phyloP scores from a whole-genome alignment of 371 early-diverging fungal species.

The Entomophthora muscae region DNA sequence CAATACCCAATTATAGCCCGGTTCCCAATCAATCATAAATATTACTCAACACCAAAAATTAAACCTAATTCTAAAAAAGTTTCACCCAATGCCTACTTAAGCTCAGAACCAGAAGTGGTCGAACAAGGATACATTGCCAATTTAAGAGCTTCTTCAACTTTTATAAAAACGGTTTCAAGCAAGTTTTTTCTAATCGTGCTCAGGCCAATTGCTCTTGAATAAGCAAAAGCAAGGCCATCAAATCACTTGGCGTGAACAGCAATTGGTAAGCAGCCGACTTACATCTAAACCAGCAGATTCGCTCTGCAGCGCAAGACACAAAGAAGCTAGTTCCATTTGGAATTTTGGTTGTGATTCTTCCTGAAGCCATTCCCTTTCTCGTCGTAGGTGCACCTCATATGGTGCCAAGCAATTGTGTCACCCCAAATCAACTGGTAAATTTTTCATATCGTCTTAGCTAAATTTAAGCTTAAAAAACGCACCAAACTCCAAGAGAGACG shows the following conservation, averaged over 20 bases:
- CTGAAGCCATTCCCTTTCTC: constrained; percentile 42
- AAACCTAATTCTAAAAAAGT: background rate
- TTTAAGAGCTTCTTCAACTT: constrained; percentile 19
- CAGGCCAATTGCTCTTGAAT: constrained; percentile 18
- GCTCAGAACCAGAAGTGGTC: background rate
- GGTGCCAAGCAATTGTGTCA: constrained; percentile 40
- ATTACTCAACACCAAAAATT: background rate
- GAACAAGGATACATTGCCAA: constrained; percentile 1
- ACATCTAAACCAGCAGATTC: constrained; percentile 17
- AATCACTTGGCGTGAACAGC: constrained; percentile 28
- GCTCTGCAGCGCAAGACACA: constrained; percentile 28
- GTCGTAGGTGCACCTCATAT: constrained; percentile 36
- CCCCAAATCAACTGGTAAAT: constrained; percentile 31
- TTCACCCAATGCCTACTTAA: background rate
- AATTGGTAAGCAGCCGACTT: constrained; percentile 25
- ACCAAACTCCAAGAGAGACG: constrained; percentile 32
- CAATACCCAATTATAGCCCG: no score
- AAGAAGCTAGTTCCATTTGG: constrained; percentile 38
- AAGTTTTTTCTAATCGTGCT: constrained; percentile 32
- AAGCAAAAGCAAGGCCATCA: constrained; percentile 20
- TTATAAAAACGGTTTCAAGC: constrained; percentile 38
- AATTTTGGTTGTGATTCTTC: constrained; percentile 26
- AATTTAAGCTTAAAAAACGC: constrained; percentile 23
- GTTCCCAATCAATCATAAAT: no score
- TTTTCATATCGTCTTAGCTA: background rate